Base-by-base conservation (phyloP, 2,329 filamentous ascomycete species). In the Mollisia scopiformis region DNA sequence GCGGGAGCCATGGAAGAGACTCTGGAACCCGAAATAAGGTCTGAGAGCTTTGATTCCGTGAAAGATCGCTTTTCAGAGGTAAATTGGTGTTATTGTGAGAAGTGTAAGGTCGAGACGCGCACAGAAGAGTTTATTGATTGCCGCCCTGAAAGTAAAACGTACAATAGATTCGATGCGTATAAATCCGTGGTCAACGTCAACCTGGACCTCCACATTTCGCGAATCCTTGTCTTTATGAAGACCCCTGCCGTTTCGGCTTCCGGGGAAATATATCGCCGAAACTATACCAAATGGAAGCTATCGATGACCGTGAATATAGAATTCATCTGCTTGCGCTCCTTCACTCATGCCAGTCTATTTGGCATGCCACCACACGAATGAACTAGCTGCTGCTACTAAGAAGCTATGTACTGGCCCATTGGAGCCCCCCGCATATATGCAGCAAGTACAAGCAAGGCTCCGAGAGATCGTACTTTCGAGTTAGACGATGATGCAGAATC, bases 371-470 rank as follows among this genome's bases (percentile, higher is more conserved):
- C 65, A 63, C 63, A 67, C 68, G 72, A 72, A 74, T 71, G 72
- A 73, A 66, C 67, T 56, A 64, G 67, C 65, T 62, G 60, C 66
- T 64, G 61, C 67, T 60, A 70, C 66, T 68, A 66, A 64, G 65
- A 63, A 72, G 81, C 79, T 82, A 96, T 95, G 92, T 96, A 96
- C 84, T 96, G 92, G 92, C 92, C 92, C 73, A 86, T 93, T 76
- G 91, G 90, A 76, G 91, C 91, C 75, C 91, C 92, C 73, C 88
- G 88, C 75, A 88, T 93, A 75, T 94, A 92, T 80, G 88, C 91
- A 73, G 90, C 90, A 70, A 90, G 83, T 79, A 91, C 86, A 78
- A 85, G 84, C 72, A 82, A 82, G 74, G 76, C 81, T 68, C 76
- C 80, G 58, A 75, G 78, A 58, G 75, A 81, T 67, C 82, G 79